Evolutionary conservation across 148 eudicot species (phyloP).

Genomic region (Silene conica): DNA sequence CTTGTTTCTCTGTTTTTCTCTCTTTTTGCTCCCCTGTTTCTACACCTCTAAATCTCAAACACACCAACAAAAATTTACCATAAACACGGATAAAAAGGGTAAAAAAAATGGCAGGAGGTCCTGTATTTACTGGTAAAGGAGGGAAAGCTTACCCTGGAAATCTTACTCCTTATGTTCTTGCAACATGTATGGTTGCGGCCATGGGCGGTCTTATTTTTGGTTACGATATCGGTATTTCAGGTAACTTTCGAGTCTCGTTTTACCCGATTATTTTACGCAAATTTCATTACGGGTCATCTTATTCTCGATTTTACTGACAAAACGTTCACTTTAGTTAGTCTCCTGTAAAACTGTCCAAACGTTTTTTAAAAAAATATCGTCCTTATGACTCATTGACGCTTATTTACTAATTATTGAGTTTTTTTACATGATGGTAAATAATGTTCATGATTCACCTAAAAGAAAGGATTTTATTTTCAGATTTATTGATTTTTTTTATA

Average conservation of each 20-base stretch:
- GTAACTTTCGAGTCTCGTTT: slow-evolving; percentile 20
- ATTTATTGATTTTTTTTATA: too few species aligned
- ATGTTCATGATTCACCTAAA: too few species aligned
- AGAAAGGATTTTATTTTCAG: too few species aligned
- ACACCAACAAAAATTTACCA: neutral
- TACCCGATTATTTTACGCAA: too few species aligned
- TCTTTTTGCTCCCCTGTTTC: neutral
- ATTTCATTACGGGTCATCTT: neutral
- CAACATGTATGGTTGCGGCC: slow-evolving; percentile 74
- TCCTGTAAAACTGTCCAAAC: neutral
- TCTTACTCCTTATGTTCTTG: slow-evolving; percentile 54
- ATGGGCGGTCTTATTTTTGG: slow-evolving; percentile 92
- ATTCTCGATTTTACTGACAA: neutral
- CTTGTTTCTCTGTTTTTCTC: slow-evolving; percentile 1
- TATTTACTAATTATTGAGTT: too few species aligned
- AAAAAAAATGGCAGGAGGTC: slow-evolving; percentile 34
- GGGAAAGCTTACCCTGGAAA: slow-evolving; percentile 71
- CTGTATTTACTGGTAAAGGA: slow-evolving; percentile 34
- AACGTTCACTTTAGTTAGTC: neutral
- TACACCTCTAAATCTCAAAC: neutral
- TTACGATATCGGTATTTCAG: slow-evolving; percentile 84
- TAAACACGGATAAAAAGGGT: too few species aligned
- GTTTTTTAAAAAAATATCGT: too few species aligned
- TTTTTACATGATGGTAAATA: too few species aligned
- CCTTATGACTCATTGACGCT: too few species aligned